Evolutionary conservation across 2,329 filamentous ascomycete species (phyloP).

Genomic region (Colletotrichum cordylinicola): DNA sequence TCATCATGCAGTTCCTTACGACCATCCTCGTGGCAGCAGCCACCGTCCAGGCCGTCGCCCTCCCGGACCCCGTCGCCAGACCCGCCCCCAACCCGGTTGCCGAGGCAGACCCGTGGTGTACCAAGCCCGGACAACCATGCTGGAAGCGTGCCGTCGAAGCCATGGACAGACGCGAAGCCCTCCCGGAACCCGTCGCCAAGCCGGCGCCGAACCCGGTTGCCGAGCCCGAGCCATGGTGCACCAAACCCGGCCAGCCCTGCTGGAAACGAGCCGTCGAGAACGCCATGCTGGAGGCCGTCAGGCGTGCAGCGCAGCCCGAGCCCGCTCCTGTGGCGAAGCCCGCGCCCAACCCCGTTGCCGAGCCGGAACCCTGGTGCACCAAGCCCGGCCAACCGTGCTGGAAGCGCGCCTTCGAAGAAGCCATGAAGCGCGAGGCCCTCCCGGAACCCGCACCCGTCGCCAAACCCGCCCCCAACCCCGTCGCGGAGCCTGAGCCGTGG

Average conservation of each 20-base stretch:
- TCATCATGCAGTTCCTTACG: conserved; percentile 34
- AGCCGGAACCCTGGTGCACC: conserved; percentile 28
- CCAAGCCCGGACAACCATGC: conserved; percentile 23
- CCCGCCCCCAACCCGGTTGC: neutral
- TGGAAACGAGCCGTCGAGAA: conserved; percentile 18
- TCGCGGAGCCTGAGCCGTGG: conserved; percentile 24
- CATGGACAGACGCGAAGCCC: neutral
- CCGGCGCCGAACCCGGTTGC: conserved; percentile 7
- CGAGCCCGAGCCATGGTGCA: conserved; percentile 29
- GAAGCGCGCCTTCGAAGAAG: neutral
- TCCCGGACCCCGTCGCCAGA: neutral
- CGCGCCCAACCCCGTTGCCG: neutral
- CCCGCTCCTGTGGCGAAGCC: neutral
- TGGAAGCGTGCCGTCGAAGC: neutral
- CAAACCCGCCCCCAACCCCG: conserved; percentile 1
- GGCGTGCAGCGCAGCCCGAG: conserved; percentile 22
- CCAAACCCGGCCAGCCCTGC: conserved; percentile 20
- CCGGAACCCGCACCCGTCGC: neutral
- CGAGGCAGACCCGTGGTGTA: conserved; percentile 29
- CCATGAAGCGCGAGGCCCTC: neutral
- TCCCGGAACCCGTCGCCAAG: neutral
- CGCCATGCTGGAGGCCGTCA: conserved; percentile 10
- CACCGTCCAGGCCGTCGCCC: conserved; percentile 32
- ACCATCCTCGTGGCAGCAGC: conserved; percentile 26
- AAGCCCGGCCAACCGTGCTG: conserved; percentile 18